Conservation (phyloP, 495 filamentous ascomycete species). For the Penicillium bialowiezense region DNA sequence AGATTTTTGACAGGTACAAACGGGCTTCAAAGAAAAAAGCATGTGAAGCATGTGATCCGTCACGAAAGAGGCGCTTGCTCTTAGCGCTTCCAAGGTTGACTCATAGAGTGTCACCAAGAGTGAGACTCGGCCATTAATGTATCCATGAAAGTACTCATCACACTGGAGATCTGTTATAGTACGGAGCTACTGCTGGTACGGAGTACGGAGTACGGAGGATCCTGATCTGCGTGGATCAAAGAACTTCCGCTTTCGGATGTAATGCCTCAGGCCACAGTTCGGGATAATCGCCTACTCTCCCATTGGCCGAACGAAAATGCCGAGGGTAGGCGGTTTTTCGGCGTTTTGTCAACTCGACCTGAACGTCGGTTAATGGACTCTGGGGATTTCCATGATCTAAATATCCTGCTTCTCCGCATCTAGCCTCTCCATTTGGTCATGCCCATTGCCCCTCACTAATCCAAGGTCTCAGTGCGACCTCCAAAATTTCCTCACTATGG, state of each 20-base stretch:
- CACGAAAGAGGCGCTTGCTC: no score
- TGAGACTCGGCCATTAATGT: no score
- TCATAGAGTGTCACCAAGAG: no score
- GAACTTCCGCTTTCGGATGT: background rate
- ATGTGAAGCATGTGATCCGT: constrained; percentile 19
- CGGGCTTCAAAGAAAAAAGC: background rate
- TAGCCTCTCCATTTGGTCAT: background rate
- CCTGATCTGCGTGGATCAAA: no score
- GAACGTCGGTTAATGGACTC: constrained; percentile 22
- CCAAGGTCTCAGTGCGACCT: background rate
- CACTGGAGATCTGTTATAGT: no score
- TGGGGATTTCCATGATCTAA: constrained; percentile 4
- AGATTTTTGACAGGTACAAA: no score
- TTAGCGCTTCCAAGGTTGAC: no score
- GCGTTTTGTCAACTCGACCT: constrained; percentile 17
- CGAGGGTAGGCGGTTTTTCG: constrained; percentile 33
- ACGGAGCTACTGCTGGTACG: no score
- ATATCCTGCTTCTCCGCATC: constrained; percentile 10
- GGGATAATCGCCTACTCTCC: constrained; percentile 20
- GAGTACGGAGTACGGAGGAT: no score
- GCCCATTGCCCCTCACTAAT: constrained; percentile 3
- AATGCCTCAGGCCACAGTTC: background rate
- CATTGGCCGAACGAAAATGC: constrained; percentile 29
- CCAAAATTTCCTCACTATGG: constrained; percentile 26
- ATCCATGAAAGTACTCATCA: no score